phyloP scores from a whole-genome alignment of 108 stramenopile genomes.

The Nitzschia sp. region DNA sequence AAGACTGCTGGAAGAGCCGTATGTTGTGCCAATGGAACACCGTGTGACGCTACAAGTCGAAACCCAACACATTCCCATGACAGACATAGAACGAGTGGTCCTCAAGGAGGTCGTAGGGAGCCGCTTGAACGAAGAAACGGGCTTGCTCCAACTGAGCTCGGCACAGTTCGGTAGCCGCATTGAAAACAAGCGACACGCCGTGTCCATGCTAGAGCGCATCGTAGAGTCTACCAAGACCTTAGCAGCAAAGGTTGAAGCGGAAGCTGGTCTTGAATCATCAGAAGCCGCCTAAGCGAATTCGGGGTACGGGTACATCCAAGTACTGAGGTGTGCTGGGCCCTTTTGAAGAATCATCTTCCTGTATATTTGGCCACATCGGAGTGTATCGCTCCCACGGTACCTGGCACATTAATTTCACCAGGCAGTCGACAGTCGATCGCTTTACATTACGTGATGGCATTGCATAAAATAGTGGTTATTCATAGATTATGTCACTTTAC shows the following conservation, averaged over 20 bases:
- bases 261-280: not conserved
- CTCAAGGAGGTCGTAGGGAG: conserved; percentile 75
- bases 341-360: too few relatives aligned
- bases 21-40: conserved; percentile 76
- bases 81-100: conserved; percentile 53
- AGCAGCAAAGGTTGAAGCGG: conserved; percentile 38
- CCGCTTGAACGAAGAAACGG: conserved; percentile 59
- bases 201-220: conserved; percentile 81
- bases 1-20: conserved; percentile 62
- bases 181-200: conserved; percentile 85
- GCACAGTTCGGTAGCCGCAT: conserved; percentile 85
- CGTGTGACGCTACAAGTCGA: conserved; percentile 61
- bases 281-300: not conserved
- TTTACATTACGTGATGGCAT: too few relatives aligned
- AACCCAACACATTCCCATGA: conserved; percentile 59
- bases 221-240: conserved; percentile 56
- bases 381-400: too few relatives aligned
- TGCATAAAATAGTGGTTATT: too few relatives aligned
- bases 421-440: too few relatives aligned
- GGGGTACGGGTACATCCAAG: too few relatives aligned
- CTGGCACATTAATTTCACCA: too few relatives aligned
- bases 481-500: too few relatives aligned
- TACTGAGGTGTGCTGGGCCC: too few relatives aligned
- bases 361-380: too few relatives aligned
- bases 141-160: conserved; percentile 59